Base-by-base conservation (phyloP, 2,329 filamentous ascomycete species). In the Acrocalymma vagum region DNA sequence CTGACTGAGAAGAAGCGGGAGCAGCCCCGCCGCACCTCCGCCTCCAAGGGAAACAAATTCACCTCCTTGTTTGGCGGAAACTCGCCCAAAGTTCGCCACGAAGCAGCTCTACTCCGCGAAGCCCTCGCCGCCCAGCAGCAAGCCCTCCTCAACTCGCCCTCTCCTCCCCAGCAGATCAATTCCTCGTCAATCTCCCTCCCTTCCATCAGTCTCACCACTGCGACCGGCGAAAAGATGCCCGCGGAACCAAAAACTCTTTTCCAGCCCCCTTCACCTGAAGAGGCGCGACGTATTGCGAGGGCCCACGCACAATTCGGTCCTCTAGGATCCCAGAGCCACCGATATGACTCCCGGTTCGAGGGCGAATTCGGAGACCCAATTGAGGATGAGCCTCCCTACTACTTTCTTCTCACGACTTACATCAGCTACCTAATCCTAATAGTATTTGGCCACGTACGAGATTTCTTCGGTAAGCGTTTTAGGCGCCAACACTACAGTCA, bases 381-480 rank as follows among this genome's bases (percentile, higher is more conserved):
- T 45, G 90, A 96, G 67, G 94, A 99, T 65, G 93, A 96, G 70
- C 93, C 94, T 27, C 90, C 93, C 13, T 97, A 96, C 76, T 97
- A 92, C 78, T 96, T 89, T 74, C 84, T 99, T 62, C 82, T 99
- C 58, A 97, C 94, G 23, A 99, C 94, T 62, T 99, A 99, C 78
- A 90, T 99, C 72, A 96, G 91, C 74, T 99, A 99, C 72, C 81
- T 99, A 52, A 86, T 97, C 56, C 82, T 99, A 61, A 97, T 99
- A 67, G 84, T 94, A 53, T 92, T 96, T 53, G 94, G 94, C 41
- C 94, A 99, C 67, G 85, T 96, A 46, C 86, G 93, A 67, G 94
- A 99, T 70, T 97, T 96, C 74, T 97, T 99, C 67, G 93, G 94
- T 70, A 96, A 97, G 79, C 84, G 89, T 48, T 96, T 99, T 74